phyloP scores from a whole-genome alignment of 164 flowering plant genomes.

The Vitis riparia region DNA sequence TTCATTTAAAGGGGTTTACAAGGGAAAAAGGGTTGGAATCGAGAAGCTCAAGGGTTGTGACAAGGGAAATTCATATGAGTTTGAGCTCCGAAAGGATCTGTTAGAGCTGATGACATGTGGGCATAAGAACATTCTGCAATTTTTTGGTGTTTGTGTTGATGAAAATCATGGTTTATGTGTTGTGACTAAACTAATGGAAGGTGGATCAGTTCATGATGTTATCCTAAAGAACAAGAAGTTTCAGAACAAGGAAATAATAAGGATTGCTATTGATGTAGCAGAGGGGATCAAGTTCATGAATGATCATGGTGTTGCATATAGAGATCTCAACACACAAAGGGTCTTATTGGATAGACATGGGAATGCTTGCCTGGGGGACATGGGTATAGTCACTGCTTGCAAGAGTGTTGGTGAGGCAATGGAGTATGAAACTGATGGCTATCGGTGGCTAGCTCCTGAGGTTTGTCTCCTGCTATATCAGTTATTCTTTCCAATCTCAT shows the following conservation, averaged over 20 bases:
- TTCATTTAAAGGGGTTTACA: slow-evolving; percentile 78
- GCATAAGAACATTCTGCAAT: slow-evolving; percentile 73
- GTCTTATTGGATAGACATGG: slow-evolving; percentile 82
- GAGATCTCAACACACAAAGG: slow-evolving; percentile 78
- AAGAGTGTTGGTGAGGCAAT: slow-evolving; percentile 73
- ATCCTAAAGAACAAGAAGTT: slow-evolving; percentile 70
- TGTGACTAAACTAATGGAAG: slow-evolving; percentile 86
- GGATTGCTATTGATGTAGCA: slow-evolving; percentile 75
- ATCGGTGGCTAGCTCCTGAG: slow-evolving; percentile 98
- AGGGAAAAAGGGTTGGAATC: slow-evolving; percentile 67
- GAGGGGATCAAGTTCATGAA: slow-evolving; percentile 93
- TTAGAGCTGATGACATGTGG: slow-evolving; percentile 94
- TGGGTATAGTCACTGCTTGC: slow-evolving; percentile 84
- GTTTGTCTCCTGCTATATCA: slow-evolving; percentile 39
- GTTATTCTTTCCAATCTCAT: neutral
- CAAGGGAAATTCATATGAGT: slow-evolving; percentile 71
- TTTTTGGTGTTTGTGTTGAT: slow-evolving; percentile 74
- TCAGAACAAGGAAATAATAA: slow-evolving; percentile 65
- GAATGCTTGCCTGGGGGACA: slow-evolving; percentile 84
- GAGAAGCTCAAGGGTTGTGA: slow-evolving; percentile 92
- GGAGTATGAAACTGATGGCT: slow-evolving; percentile 96
- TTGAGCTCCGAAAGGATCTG: slow-evolving; percentile 72
- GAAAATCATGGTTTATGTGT: slow-evolving; percentile 87
- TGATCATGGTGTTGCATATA: slow-evolving; percentile 77
- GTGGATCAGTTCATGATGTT: slow-evolving; percentile 76